Base-by-base conservation (phyloP, 2,329 filamentous ascomycete genomes). In the Diaporthe caulivora region DNA sequence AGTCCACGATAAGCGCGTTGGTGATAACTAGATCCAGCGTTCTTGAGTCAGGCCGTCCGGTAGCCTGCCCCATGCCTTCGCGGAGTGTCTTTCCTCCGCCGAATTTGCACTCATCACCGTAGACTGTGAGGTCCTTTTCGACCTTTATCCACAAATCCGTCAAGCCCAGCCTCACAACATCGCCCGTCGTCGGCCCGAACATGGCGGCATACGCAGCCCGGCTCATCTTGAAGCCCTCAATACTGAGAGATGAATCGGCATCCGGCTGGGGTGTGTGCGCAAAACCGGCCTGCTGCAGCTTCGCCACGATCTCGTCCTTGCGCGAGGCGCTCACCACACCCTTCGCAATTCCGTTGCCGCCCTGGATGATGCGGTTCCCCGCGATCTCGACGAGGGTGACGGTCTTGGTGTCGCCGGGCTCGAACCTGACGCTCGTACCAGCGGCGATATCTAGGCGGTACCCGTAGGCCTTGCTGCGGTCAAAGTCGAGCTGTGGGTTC, bases 31-130 rank as follows among this genome's bases (percentile, higher is more conserved):
- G 89, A 81, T 98, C 96, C 73, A 98, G 84, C 31, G 90, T 91
- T 31, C 95, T 91, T 2, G 87, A 86, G 78, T 96, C 93, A 0
- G 89, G 84, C 55, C 94, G 88, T 6, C 94, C 95, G 31, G 92
- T 93, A 7, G 95, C 94, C 85, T 98, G 95, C 3, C 95, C 96
- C 95, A 98, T 98, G 42, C 96, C 96, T 82, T 98, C 96, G 75
- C 96, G 90, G 73, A 98, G 85, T 49, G 95, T 97, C 87, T 98
- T 98, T 60, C 96, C 96, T 57, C 96, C 96, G 21, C 96, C 96
- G 82, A 98, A 98, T 76, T 95, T 93, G 82, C 95, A 98, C 84
- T 98, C 96, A 76, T 98, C 96, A 11, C 96, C 96, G 80, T 97
- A 97, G 6, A 87, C 86, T 0, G 95, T 96, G 78, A 93, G 85